Evolutionary conservation across 1,284 basidiomycete species (phyloP).

Genomic region (Moesziomyces globuligerus): DNA sequence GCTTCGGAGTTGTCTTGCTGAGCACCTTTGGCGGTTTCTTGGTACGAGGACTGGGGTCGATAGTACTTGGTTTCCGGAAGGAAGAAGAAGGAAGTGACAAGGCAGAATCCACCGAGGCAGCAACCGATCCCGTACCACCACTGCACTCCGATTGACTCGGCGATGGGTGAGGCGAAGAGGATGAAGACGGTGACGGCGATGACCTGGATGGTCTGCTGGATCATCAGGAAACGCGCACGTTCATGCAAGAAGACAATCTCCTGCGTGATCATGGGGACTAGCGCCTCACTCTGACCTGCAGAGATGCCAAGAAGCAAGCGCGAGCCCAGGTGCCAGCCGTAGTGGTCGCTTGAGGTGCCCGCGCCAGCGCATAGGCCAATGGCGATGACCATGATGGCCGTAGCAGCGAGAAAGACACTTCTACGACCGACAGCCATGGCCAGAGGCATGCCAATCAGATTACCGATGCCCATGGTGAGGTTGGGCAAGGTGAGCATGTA

Average conservation of each 20-base stretch:
- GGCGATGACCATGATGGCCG: slow-evolving; percentile 14
- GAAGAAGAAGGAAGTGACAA: slow-evolving; percentile 12
- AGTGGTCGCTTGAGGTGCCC: slow-evolving; percentile 4
- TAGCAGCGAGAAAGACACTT: slow-evolving; percentile 15
- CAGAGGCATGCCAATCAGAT: slow-evolving; percentile 16
- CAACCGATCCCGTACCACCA: slow-evolving; percentile 25
- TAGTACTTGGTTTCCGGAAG: slow-evolving; percentile 22
- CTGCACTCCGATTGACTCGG: slow-evolving; percentile 10
- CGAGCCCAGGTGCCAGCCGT: slow-evolving; percentile 10
- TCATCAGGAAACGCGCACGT: slow-evolving; percentile 13
- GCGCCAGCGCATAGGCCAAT: slow-evolving; percentile 16
- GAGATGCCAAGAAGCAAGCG: slow-evolving; percentile 14
- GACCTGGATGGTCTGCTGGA: slow-evolving; percentile 22
- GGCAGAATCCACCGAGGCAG: slow-evolving; percentile 11
- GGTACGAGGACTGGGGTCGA: slow-evolving; percentile 6
- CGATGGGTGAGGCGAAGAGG: slow-evolving; percentile 20
- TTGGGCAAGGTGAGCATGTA: slow-evolving; percentile 17
- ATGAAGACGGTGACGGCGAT: slow-evolving; percentile 13
- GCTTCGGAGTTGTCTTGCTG: neutral
- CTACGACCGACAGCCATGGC: slow-evolving; percentile 15
- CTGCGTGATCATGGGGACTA: slow-evolving; percentile 21
- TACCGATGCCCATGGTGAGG: slow-evolving; percentile 19
- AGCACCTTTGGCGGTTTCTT: slow-evolving; percentile 4
- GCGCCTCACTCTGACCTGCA: slow-evolving; percentile 15
- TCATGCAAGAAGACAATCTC: slow-evolving; percentile 20